Base-by-base conservation (phyloP, 2,329 filamentous ascomycete genomes). In the Acrodontium crateriforme region DNA sequence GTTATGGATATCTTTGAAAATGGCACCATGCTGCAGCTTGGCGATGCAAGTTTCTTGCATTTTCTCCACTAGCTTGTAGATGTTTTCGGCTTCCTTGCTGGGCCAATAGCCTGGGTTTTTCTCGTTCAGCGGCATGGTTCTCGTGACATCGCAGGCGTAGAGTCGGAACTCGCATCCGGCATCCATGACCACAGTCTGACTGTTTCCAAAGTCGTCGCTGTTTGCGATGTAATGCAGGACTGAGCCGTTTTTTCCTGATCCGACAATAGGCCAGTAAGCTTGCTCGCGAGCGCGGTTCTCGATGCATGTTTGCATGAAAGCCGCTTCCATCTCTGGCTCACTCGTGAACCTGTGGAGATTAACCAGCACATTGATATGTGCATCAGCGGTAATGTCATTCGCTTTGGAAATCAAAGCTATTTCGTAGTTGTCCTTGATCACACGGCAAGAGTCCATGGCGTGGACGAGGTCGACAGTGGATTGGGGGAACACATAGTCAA, bases 71-170 rank as follows among this genome's bases (percentile, higher is more conserved):
- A 89, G 63, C 24, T 70, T 64, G 50, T 94, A 85, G 28, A 94
- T 75, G 7, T 71, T 67, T 25, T 68, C 66, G 1, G 76, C 75
- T 49, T 87, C 78, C 9, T 63, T 52, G 0, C 71, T 69, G 41
- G 58, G 57, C 61, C 83, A 92, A 1, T 58, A 59, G 5, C 80
- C 79, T 8, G 43, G 46, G 1, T 39, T 29, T 7, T 37, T 29
- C 5, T 19, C 18, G 9, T 66, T 69, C 13, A 94, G 58, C 4
- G 87, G 87, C 40, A 94, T 73, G 0, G 85, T 89, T 19, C 87
- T 72, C 0, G 89, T 95, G 16, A 95, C 74, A 53, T 95, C 87
- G 32, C 78, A 80, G 16, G 83, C 83, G 52, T 98, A 95, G 42
- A 78, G 76, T 26, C 74, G 59, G 56, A 74, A 92, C 54, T 95